A percentile compares a stretch with the other conserved stretches of the same genome.
These are phyloP conservation scores for Nicotiana benthamiana DNA, from an alignment of 257 asterid species.

Conservation along the genomic window DNA sequence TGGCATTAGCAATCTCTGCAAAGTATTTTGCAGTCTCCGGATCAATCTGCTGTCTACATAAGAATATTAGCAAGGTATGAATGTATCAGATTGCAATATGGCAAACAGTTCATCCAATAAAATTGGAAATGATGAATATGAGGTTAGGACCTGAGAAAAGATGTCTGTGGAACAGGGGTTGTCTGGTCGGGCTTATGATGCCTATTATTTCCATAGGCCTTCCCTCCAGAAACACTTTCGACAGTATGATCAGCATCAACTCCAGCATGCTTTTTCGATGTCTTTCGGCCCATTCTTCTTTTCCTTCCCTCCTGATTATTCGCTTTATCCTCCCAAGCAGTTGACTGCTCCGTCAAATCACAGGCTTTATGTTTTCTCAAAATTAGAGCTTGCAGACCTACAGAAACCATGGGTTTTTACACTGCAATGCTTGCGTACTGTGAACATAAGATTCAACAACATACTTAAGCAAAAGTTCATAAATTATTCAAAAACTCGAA, in stretches of 20 bases:
- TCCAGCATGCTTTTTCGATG: conserved; percentile 29
- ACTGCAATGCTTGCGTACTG: neutral
- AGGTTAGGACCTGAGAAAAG: conserved; percentile 53
- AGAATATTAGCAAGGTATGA: neutral
- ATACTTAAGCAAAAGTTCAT: neutral
- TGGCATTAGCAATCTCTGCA: conserved; percentile 66
- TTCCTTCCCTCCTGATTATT: conserved; percentile 17
- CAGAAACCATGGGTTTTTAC: conserved; percentile 37
- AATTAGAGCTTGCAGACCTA: conserved; percentile 48
- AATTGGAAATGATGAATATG: neutral
- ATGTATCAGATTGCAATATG: neutral
- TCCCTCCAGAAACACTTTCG: conserved; percentile 25
- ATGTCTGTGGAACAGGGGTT: conserved; percentile 23
- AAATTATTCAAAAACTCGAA: neutral
- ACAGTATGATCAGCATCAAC: conserved; percentile 27
- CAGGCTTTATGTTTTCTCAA: conserved; percentile 29
- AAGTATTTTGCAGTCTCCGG: conserved; percentile 84
- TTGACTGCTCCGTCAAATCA: conserved; percentile 18
- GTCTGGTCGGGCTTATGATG: conserved; percentile 20
- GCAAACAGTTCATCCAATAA: neutral
- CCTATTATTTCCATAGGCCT: conserved; percentile 9
- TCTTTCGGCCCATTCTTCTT: conserved; percentile 55
- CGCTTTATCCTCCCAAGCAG: conserved; percentile 30
- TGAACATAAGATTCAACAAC: neutral
- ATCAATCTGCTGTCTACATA: conserved; percentile 61